These are phyloP conservation scores for Monsonia emarginata DNA, from an alignment of 441 rosid genomes.

Conservation along the genomic window DNA sequence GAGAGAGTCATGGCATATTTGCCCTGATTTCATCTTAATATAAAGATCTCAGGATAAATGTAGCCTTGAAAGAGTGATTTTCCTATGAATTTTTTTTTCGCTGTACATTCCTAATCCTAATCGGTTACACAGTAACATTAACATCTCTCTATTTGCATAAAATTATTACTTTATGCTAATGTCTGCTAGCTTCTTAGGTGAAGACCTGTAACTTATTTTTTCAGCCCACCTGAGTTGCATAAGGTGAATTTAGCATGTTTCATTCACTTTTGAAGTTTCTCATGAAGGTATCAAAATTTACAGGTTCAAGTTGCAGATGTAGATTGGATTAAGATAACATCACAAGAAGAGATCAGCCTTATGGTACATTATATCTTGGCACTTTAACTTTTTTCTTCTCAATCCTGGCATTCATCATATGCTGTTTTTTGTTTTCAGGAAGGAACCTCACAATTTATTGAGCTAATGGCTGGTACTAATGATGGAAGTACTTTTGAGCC, in stretches of 20 bases:
- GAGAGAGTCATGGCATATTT: not conserved
- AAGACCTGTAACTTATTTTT: not conserved
- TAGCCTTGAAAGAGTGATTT: not conserved
- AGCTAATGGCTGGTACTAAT: conserved; percentile 55
- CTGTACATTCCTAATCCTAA: not conserved
- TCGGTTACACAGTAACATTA: not conserved
- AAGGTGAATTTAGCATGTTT: not conserved
- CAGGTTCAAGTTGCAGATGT: conserved; percentile 91
- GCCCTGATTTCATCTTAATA: not conserved
- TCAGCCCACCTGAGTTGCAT: not conserved
- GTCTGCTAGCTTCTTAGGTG: too few species aligned
- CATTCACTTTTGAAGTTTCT: conserved; percentile 14
- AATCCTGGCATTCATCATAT: conserved; percentile 15
- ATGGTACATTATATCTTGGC: conserved; percentile 44
- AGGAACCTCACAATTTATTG: conserved; percentile 50
- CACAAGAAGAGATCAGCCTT: conserved; percentile 70
- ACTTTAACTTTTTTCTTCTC: conserved; percentile 1
- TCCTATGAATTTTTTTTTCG: not conserved
- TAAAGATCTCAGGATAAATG: not conserved
- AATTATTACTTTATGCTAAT: too few species aligned
- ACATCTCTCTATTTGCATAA: not conserved
- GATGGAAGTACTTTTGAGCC: conserved; percentile 65
- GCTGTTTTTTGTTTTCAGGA: conserved; percentile 45
- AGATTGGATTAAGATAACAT: conserved; percentile 80
- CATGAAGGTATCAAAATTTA: conserved; percentile 17